phyloP scores from a whole-genome alignment of 306 rosid genomes.

The Ormosia semicastrata region DNA sequence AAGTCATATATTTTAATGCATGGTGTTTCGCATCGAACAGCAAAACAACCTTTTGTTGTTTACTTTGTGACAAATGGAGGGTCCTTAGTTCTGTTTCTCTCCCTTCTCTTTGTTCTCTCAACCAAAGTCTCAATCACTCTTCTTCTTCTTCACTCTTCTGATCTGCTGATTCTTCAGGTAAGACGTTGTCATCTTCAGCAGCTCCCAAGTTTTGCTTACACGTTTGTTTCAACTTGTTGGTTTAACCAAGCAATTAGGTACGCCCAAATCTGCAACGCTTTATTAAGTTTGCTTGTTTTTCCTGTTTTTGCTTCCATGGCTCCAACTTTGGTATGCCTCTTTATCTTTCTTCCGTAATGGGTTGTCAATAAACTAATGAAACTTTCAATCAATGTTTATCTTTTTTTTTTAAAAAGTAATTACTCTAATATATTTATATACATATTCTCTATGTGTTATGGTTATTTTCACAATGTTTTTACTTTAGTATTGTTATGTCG shows the following conservation, averaged over 20 bases:
- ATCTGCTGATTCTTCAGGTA: slow-evolving; percentile 54
- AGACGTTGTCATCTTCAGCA: slow-evolving; percentile 9
- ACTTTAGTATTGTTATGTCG: background rate
- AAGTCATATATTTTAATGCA: slow-evolving; percentile 32
- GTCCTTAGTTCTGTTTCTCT: slow-evolving; percentile 41
- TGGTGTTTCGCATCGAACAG: slow-evolving; percentile 46
- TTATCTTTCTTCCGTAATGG: background rate
- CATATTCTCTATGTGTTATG: background rate
- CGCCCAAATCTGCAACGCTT: background rate
- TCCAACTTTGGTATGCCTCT: background rate
- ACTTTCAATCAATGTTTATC: background rate
- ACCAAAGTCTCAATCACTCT: slow-evolving; percentile 26
- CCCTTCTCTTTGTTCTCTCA: slow-evolving; percentile 27
- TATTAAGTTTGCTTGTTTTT: background rate
- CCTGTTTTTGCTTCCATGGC: background rate
- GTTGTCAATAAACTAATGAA: background rate
- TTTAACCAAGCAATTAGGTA: background rate
- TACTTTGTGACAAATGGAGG: slow-evolving; percentile 70
- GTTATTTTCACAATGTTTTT: background rate
- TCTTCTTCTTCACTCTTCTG: slow-evolving; percentile 34
- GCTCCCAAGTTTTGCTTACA: slow-evolving; percentile 24
- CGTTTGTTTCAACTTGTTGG: background rate
- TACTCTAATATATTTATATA: background rate
- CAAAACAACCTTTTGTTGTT: slow-evolving; percentile 43
- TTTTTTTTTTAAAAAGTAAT: background rate